Evolutionary conservation across 192 early-diverging fungal genomes (phyloP).

Genomic region (Gamsiella multidivaricata): DNA sequence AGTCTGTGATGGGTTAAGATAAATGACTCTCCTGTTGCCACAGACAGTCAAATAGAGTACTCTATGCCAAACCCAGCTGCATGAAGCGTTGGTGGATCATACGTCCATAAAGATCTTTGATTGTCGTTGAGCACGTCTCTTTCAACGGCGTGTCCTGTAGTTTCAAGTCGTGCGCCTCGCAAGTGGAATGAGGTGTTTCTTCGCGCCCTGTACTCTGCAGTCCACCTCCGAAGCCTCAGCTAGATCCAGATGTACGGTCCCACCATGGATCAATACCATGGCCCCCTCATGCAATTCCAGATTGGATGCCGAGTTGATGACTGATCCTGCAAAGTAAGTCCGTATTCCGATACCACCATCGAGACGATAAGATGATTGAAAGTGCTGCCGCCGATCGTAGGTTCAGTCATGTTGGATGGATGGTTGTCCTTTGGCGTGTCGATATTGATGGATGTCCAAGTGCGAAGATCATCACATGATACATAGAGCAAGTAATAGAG

Average conservation of each 20-base stretch:
- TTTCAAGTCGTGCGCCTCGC: too few species aligned
- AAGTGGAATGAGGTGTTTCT: too few species aligned
- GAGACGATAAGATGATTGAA: background rate
- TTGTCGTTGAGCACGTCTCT: background rate
- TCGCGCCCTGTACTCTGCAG: too few species aligned
- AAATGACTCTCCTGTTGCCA: too few species aligned
- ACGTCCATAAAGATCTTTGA: background rate
- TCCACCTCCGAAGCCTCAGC: too few species aligned
- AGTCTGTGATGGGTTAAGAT: too few species aligned
- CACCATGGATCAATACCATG: conserved; percentile 4
- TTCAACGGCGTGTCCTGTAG: too few species aligned
- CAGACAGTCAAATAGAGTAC: too few species aligned
- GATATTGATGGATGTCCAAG: conserved; percentile 23
- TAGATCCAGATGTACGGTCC: conserved; percentile 9
- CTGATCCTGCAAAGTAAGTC: background rate
- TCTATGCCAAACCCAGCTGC: too few species aligned
- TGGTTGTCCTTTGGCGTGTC: background rate
- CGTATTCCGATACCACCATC: background rate
- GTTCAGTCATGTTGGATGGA: conserved; percentile 10
- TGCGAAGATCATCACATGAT: conserved; percentile 32
- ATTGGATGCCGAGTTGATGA: background rate
- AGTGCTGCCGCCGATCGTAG: background rate
- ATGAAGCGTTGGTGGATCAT: too few species aligned
- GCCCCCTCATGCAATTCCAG: background rate
- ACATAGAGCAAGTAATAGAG: conserved; percentile 7